A percentile compares a stretch with the other conserved stretches of the same genome.
These are phyloP conservation scores for Nothophoma quercina DNA, from an alignment of 2,329 filamentous ascomycete genomes.

Conservation along the genomic window DNA sequence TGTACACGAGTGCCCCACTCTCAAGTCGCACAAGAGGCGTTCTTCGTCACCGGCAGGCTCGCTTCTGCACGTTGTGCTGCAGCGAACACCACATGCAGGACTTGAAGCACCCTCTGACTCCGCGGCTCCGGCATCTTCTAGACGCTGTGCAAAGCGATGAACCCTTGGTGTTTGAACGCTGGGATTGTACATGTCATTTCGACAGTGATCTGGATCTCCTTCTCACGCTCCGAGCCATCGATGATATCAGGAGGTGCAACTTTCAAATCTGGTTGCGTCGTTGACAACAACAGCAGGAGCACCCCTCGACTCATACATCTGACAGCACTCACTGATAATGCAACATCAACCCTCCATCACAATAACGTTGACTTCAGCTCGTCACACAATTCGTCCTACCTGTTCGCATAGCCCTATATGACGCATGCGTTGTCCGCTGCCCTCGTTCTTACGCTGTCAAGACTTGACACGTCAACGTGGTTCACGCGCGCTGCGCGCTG, in stretches of 20 bases:
- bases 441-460: not conserved
- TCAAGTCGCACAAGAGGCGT: slow-evolving; percentile 25
- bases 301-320: not conserved
- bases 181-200: too few species aligned
- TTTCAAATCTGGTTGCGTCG: too few species aligned
- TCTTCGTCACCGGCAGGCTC: slow-evolving; percentile 23
- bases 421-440: slow-evolving; percentile 32
- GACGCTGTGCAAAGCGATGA: not conserved
- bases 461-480: slow-evolving; percentile 44
- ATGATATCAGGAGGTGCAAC: too few species aligned
- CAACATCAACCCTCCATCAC: slow-evolving; percentile 16
- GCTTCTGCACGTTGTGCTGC: slow-evolving; percentile 28
- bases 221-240: too few species aligned
- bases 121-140: not conserved
- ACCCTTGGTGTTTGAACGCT: too few species aligned
- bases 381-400: slow-evolving; percentile 29
- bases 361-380: not conserved
- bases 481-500: slow-evolving; percentile 39
- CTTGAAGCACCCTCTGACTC: not conserved
- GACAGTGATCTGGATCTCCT: too few species aligned
- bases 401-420: slow-evolving; percentile 26
- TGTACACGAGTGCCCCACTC: slow-evolving; percentile 26
- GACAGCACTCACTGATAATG: not conserved
- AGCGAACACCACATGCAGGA: slow-evolving; percentile 17
- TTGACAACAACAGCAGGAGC: not conserved